Evolutionary conservation across 805 yeast genomes (phyloP), one percentile per base, ranked within the genome.

Genomic region (Yamadazyma sp.): DNA sequence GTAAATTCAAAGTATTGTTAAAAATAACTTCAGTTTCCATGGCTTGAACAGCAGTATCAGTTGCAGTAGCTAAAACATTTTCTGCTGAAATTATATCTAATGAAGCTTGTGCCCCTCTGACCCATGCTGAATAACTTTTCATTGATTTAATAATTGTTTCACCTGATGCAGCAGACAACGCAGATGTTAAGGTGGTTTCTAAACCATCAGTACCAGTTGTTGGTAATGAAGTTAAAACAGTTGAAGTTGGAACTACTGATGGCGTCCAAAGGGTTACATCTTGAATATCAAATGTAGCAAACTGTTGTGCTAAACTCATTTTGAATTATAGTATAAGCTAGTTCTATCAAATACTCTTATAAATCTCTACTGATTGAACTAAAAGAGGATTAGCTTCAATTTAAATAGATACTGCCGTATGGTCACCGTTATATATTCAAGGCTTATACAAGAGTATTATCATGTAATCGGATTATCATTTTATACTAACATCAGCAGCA

Each of bases 51-150:
- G 36, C 29, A 10, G 40, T 20, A 20, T 46, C 53, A 2, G 70
- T 64, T n/a, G 70, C 70, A 4, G 70, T 63, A 8, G 70, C 69
- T 26, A 58, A 41, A 2, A 60, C 59, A n/a, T 52, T 28, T 36
- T 61, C 59, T 9, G 69, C 69, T 1, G 53, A 44, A 22, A 63
- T 46, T n/a, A 62, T 50, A 7, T 60, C 52, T 34, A 60, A 43
- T 3, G 70, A 63, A 1, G 69, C 70, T 32, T 54, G 43, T 5
- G 66, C 69, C 2, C 69, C 69, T 24, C 69, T 42, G 7, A 45
- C 35, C 6, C 45, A 38, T 31, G 46, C 43, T 4, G 66, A 57
- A 15, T 53, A 49, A 3, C 53, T 42, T 4, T 31, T 19, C 21
- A 58, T 43, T 7, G 50, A 53, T 10, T 26, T 30, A 11, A 13